Evolutionary conservation across 139 green algal species (phyloP), one percentile per base, ranked within the genome.

Genomic region (Eudorina sp.): DNA sequence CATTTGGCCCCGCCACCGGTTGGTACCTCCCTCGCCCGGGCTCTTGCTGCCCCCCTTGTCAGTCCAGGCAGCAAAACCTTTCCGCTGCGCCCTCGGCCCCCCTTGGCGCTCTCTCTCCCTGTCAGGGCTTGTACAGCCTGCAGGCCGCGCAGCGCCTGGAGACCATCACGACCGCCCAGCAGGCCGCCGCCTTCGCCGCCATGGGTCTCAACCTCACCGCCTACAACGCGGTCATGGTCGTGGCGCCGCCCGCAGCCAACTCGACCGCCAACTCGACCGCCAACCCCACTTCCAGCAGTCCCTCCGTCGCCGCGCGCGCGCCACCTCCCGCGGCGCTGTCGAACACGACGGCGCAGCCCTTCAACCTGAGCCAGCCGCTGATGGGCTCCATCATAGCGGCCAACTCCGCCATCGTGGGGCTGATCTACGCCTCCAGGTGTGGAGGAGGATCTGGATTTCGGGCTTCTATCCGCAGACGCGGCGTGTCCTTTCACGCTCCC

Each of bases 51-150:
- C 48, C 13, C 48, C 48, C 48, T 13, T 55, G 48, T 13, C 48
- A 9, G 9, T 13, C 11, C 48, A 21, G 48, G 11, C 48, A n/a
- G n/a, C n/a, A n/a, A n/a, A n/a, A n/a, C n/a, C n/a, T n/a, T n/a
- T 55, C 48, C 48, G 11, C 48, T 55, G 48, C 48, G 11, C 48
- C 13, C 48, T 9, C 48, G 9, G 48, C 48, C 48, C 13, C 48
- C 48, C 48, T 13, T 55, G 48, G 11, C 48, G 48, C 48, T 13
- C 48, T 55, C 48, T 9, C 48, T 55, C 11, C 48, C 13, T 55
- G 11, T 21, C 43, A 86, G 80, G 80, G 60, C 58, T 31, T 86
- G 38, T 86, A 86, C 80, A 66, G 41, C 4, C 31, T 86, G 23
- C 40, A 62, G 36, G 80, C 80, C 41, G 31, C 43, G 19, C 80